Base-by-base conservation (phyloP, 1,139 yeast genomes). In the Kazachstania sp. region DNA sequence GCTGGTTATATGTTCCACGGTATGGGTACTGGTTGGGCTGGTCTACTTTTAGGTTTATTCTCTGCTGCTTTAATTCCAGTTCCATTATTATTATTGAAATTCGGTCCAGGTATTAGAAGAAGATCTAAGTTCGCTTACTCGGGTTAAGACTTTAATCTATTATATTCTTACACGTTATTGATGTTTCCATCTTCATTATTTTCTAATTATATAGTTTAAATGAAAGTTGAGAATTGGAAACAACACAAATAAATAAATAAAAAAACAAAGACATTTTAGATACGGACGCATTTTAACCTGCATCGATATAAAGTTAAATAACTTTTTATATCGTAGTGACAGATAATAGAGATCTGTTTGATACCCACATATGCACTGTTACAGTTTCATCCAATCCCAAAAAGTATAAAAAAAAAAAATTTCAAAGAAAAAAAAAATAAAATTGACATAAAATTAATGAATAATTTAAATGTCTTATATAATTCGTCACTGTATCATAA, bases 1-100 rank as follows among this genome's bases (percentile, higher is more conserved):
- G 77, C 82, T 2, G 69, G 73, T 28, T 83, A 74, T 62, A 80
- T 88, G 95, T 86, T 87, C 66, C 66, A 71, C 15, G 75, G 74
- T 54, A 74, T 88, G 78, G 83, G 87, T 34, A 77, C 79, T 44
- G 80, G 84, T 61, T 88, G 94, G 92, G 95, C 95, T 4, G 83
- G 87, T 47, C 73, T 90, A 16, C 68, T 88, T 49, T 66, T 88
- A 39, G 95, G 95, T 9, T 72, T 83, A 53, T 67, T 88, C 52
- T 82, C 85, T 0, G 64, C 74, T 8, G 68, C 71, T 1, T 71
- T 84, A 77, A 71, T 81, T 46, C 83, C 85, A 1, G 80, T 82
- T 47, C 92, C 94, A 1, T 76, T 79, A 54, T 59, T 77, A 32
- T 81, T 86, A 60, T 74, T 69, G 54, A 67, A 66, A 30, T 75